phyloP scores from a whole-genome alignment of 352 stramenopile species.

The Pythium aristosporum region DNA sequence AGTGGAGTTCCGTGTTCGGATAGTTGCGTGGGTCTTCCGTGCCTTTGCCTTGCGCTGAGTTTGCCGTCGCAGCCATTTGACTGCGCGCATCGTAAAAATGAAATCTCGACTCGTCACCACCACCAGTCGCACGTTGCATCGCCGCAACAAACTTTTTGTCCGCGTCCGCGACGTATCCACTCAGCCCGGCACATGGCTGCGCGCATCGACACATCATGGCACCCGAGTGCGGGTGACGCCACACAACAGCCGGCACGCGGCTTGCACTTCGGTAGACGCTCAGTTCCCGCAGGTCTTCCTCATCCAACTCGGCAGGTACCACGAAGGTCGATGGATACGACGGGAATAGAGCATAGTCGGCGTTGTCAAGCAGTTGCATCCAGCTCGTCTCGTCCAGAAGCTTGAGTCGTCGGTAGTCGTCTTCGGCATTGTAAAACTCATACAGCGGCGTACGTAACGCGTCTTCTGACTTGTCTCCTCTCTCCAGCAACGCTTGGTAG shows the following conservation, averaged over 20 bases:
- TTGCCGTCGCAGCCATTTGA: conserved; percentile 84
- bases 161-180: conserved; percentile 73
- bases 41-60: conserved; percentile 85
- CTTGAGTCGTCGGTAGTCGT: conserved; percentile 79
- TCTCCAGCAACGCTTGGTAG: conserved; percentile 63
- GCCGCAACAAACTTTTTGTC: conserved; percentile 80
- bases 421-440: conserved; percentile 68
- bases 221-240: conserved; percentile 88
- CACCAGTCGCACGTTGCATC: conserved; percentile 65
- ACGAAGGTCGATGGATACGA: conserved; percentile 95
- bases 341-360: conserved; percentile 87
- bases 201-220: conserved; percentile 88
- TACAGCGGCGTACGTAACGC: conserved; percentile 44
- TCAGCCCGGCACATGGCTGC: conserved; percentile 81
- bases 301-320: conserved; percentile 90
- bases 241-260: conserved; percentile 93
- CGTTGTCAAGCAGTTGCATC: conserved; percentile 87
- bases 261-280: conserved; percentile 93
- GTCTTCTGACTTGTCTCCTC: conserved; percentile 30
- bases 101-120: conserved; percentile 63
- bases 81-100: conserved; percentile 86
- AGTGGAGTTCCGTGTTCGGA: conserved; percentile 93
- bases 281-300: conserved; percentile 86
- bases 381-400: conserved; percentile 79
- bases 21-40: conserved; percentile 95